Base-by-base conservation (phyloP, 805 yeast genomes). In the Candida hungchunana region DNA sequence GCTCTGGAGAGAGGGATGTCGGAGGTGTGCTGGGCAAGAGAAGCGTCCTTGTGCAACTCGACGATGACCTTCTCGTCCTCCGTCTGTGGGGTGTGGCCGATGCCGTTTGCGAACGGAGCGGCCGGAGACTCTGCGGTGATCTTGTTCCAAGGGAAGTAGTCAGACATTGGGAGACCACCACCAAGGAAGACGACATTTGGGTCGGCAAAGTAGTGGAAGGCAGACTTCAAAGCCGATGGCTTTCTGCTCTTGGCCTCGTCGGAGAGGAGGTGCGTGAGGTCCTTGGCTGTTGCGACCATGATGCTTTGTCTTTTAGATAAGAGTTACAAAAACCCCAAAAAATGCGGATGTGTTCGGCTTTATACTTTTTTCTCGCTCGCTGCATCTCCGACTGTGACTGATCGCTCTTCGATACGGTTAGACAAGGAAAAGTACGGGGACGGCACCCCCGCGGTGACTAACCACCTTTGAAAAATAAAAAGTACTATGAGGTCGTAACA, bases 111-210 rank as follows among this genome's bases (percentile, higher is more conserved):
- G 58, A 88, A 90, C 2, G 95, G 94, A 16, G 93, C 82, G 10
- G 77, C 69, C 38, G 96, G 95, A 6, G 87, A 68, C 37, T 75
- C 76, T 11, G 82, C 81, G 16, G 71, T 58, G 39, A 90, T 59
- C 47, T 77, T 75, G 52, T 88, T 86, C 73, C 90, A 86, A 29
- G 98, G 97, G 73, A 90, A 90, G 63, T 85, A 83, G 45, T 83
- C 90, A 18, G 96, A 67, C 58, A 86, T 66, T 11, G 98, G 98
- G 50, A 90, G 73, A 7, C 98, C 98, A 51, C 97, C 98, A 37
- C 97, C 97, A 37, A 90, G 73, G 57, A 88, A 89, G 38, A 87
- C 79, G 55, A 93, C 69, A 35, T 80, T 76, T 22, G 95, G 96
- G 45, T 75, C 71, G 28, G 67, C 66, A 54, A 67, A 82, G 66